A percentile compares a stretch with the other conserved stretches of the same genome.
Evolutionary conservation across 768 basidiomycete genomes (phyloP).

Genomic region (Mycena metata): DNA sequence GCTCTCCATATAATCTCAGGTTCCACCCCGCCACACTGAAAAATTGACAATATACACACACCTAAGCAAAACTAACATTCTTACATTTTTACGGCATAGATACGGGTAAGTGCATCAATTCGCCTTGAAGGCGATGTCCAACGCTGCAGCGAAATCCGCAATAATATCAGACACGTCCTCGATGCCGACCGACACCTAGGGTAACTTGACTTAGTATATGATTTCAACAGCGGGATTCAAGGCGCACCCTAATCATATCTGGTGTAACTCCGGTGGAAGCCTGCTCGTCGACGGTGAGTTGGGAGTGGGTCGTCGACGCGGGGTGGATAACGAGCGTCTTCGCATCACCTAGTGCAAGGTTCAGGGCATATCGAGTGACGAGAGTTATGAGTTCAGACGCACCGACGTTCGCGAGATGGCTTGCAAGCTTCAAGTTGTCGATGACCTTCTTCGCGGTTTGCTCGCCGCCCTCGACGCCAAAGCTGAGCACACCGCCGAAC

Average conservation of each 20-base stretch:
- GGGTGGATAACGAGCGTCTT: slow-evolving; percentile 88
- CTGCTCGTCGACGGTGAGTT: slow-evolving; percentile 72
- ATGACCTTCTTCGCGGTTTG: slow-evolving; percentile 70
- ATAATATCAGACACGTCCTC: slow-evolving; percentile 57
- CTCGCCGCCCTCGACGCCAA: slow-evolving; percentile 76
- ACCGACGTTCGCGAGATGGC: slow-evolving; percentile 82
- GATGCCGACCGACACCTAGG: slow-evolving; percentile 54
- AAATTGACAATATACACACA: no score
- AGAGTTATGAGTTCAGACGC: slow-evolving; percentile 33
- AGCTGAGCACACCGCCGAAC: slow-evolving; percentile 83
- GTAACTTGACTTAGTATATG: neutral
- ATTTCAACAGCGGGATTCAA: neutral
- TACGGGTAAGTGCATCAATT: no score
- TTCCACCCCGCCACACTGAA: no score
- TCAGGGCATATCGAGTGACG: neutral
- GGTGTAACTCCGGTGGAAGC: slow-evolving; percentile 76
- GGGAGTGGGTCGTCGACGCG: slow-evolving; percentile 82
- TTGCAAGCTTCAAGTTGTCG: slow-evolving; percentile 78
- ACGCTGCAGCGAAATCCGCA: slow-evolving; percentile 54
- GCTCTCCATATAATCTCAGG: no score
- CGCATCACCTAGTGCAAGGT: slow-evolving; percentile 62
- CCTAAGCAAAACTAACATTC: no score
- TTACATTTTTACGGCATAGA: no score
- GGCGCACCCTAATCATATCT: slow-evolving; percentile 77
- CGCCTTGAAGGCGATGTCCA: slow-evolving; percentile 37